Evolutionary conservation across 306 rosid genomes (phyloP), one percentile per base, ranked within the genome.

Genomic region (Rubus parviflorus): DNA sequence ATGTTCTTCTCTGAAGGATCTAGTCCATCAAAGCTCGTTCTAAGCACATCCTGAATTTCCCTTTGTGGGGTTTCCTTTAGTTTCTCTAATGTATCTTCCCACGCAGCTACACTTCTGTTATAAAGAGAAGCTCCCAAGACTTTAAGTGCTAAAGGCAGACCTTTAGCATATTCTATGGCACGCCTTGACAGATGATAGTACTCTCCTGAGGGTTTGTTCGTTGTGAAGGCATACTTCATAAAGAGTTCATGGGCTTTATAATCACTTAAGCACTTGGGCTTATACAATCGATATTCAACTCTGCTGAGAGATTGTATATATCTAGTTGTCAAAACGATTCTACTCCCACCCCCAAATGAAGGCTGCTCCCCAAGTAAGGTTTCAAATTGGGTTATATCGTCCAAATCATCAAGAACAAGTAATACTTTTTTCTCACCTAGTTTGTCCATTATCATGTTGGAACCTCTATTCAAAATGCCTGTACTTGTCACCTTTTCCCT

Each of bases 1-100:
- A 30, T 30, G 2, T 30, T 76, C 79, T 74, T 80, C 79, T 80
- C 75, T 56, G 6, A 10, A 2, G 37, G 22, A 67, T 80, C 77
- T 70, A 80, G 64, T 7, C 83, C 83, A 46, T 74, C 77, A 73
- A 63, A 80, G 68, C 75, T 80, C 49, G 68, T 58, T 37, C 47
- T 67, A 2, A 80, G 72, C 8, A 56, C 54, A 35, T 66, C 45
- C 40, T 41, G 70, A 73, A 66, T 63, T 14, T n/a, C 46, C 43
- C 11, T n/a, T 19, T 10, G 35, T 49, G 37, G 74, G 45, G 54
- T 62, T 66, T 41, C 73, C 75, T 20, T 4, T 7, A 80, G 3
- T 19, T 67, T 68, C 19, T 68, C 77, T 1, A 80, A 53, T 16
- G 37, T 20, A 7, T 23, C 25, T 35, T 54, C 35, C 76, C 76